A percentile compares a stretch with the other conserved stretches of the same genome.
These are phyloP conservation scores for Nissolia schottii DNA, from an alignment of 306 rosid genomes.

Conservation along the genomic window DNA sequence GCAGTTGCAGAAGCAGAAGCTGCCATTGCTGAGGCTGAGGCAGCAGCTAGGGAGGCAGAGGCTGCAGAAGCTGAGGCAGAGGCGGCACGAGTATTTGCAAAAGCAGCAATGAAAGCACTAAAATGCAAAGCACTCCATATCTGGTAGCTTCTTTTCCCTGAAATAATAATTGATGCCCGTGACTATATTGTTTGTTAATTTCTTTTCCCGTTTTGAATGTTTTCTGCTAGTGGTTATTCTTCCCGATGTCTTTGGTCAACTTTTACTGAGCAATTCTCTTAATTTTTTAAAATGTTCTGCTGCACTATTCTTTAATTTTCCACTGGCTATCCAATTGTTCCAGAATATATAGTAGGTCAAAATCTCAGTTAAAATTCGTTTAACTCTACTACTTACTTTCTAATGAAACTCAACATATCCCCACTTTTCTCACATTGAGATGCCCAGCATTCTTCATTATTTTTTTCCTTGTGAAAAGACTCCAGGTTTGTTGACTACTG, in stretches of 20 bases:
- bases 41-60: conserved; percentile 92
- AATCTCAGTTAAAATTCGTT: neutral
- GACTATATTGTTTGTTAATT: neutral
- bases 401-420: neutral
- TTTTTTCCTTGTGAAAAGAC: neutral
- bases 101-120: conserved; percentile 84
- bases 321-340: neutral
- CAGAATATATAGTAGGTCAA: neutral
- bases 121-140: conserved; percentile 56
- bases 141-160: conserved; percentile 38
- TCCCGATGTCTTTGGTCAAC: neutral
- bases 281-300: neutral
- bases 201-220: neutral
- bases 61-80: conserved; percentile 93
- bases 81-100: conserved; percentile 86
- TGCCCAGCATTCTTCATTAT: neutral
- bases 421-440: neutral
- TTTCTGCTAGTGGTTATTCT: neutral
- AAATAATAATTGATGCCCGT: neutral
- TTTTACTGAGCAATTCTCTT: neutral
- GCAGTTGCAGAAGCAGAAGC: conserved; percentile 96
- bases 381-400: neutral
- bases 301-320: neutral
- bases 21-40: conserved; percentile 87
- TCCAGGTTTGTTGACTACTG: neutral